Percentiles rank a stretch among this genome's conserved stretches.
phyloP scores from a whole-genome alignment of 371 early-diverging fungal genomes.

The Conidiobolus incongruus region DNA sequence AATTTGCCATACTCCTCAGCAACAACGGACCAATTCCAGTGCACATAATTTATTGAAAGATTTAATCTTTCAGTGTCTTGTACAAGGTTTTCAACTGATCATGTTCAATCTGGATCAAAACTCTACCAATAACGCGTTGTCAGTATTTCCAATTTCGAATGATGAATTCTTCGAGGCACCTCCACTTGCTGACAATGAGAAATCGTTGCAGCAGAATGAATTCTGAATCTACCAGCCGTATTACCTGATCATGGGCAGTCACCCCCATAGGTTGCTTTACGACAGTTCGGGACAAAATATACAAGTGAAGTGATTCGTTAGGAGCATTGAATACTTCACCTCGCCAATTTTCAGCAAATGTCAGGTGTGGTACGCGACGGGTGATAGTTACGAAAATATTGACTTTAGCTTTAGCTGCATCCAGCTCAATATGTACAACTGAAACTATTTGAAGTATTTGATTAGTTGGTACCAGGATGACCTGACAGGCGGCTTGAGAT shows the following conservation, averaged over 20 bases:
- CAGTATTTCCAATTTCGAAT: too few species aligned
- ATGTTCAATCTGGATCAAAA: conserved; percentile 16
- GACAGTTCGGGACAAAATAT: conserved; percentile 48
- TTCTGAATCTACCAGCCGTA: too few species aligned
- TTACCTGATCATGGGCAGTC: conserved; percentile 65
- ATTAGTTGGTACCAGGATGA: conserved; percentile 72
- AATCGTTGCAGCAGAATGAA: too few species aligned
- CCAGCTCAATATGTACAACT: conserved; percentile 45
- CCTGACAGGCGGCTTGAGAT: conserved; percentile 52
- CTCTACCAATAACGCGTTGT: too few species aligned
- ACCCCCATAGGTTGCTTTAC: conserved; percentile 51
- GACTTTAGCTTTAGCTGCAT: conserved; percentile 50
- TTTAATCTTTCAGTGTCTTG: conserved; percentile 69
- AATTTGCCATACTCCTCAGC: conserved; percentile 2
- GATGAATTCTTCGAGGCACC: too few species aligned
- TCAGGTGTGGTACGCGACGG: conserved; percentile 68
- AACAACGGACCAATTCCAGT: conserved; percentile 6
- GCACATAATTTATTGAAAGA: conserved; percentile 46
- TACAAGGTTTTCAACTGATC: conserved; percentile 87
- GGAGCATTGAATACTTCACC: conserved; percentile 30
- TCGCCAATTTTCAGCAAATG: conserved; percentile 42
- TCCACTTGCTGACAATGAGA: too few species aligned
- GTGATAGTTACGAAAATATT: conserved; percentile 25
- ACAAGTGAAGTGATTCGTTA: conserved; percentile 74
- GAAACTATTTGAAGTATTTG: conserved; percentile 81